Percentiles rank a stretch among this genome's conserved stretches.
Conservation (phyloP, 169 alveolate species). For the Eimeria sp. region DNA sequence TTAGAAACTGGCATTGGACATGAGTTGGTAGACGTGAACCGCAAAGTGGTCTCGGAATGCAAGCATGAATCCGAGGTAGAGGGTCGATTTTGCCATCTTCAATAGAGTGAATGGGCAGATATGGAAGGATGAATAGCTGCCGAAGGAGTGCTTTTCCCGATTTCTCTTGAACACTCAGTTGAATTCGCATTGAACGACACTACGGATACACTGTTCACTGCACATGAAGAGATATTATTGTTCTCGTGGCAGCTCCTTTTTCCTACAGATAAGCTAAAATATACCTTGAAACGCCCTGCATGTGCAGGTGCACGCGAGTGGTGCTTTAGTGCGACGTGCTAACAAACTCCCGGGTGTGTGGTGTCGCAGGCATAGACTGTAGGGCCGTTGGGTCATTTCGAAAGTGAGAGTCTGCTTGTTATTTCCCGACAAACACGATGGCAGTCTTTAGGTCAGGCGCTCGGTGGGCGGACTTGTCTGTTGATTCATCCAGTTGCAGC, state of each 20-base stretch:
- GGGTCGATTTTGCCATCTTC: not conserved
- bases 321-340: slow-evolving; percentile 9
- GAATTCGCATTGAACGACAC: not conserved
- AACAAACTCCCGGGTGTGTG: not conserved
- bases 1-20: slow-evolving; percentile 3
- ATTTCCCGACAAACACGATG: slow-evolving; percentile 23
- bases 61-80: not conserved
- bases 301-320: not conserved
- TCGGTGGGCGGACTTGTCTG: slow-evolving; percentile 78
- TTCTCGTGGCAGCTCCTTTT: not conserved
- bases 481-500: slow-evolving; percentile 71
- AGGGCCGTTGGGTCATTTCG: slow-evolving; percentile 2
- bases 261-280: not conserved
- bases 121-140: not conserved
- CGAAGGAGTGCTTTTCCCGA: not conserved
- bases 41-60: not conserved
- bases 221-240: not conserved
- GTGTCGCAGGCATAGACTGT: slow-evolving; percentile 2
- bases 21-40: slow-evolving; percentile 11
- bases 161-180: not conserved
- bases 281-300: not conserved
- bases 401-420: not conserved
- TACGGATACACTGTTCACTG: not conserved
- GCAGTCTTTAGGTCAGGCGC: slow-evolving; percentile 73
- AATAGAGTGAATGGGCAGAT: not conserved